phyloP scores from a whole-genome alignment of 345 rosid species.

The Geranium rotundifolium region DNA sequence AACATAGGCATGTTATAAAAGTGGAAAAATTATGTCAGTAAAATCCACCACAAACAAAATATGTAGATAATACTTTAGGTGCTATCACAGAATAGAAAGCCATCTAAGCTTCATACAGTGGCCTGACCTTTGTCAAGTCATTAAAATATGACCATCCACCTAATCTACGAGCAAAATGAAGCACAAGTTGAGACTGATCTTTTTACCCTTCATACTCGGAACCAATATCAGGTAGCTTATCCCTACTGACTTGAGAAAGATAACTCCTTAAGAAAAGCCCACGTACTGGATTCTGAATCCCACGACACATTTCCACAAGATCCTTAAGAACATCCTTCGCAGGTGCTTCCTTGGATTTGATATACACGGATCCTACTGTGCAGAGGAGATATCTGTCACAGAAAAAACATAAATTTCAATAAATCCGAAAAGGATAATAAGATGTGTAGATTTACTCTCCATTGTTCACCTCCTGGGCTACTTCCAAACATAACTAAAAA shows the following conservation, averaged over 20 bases:
- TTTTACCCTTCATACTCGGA: slow-evolving; percentile 97
- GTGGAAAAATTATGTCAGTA: background rate
- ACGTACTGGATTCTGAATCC: slow-evolving; percentile 95
- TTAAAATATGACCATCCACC: background rate
- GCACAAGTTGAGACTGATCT: slow-evolving; percentile 1
- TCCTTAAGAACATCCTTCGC: slow-evolving; percentile 95
- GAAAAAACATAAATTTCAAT: background rate
- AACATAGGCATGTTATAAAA: background rate
- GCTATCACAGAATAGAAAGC: background rate
- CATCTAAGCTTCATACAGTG: background rate
- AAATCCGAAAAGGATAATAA: background rate
- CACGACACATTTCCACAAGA: slow-evolving; percentile 99
- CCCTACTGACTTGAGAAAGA: slow-evolving; percentile 91
- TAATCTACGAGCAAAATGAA: background rate
- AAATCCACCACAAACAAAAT: background rate
- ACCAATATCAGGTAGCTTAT: slow-evolving; percentile 90
- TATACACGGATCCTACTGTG: slow-evolving; percentile 93
- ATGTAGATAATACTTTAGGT: background rate
- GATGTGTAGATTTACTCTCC: background rate
- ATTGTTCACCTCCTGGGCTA: background rate
- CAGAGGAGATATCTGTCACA: slow-evolving; percentile 78
- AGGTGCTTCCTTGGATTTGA: slow-evolving; percentile 96
- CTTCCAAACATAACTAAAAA: background rate
- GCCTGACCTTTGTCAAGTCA: background rate
- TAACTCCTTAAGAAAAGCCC: slow-evolving; percentile 98